phyloP scores from a whole-genome alignment of 257 asterid species.

The Hygrophila difformis region DNA sequence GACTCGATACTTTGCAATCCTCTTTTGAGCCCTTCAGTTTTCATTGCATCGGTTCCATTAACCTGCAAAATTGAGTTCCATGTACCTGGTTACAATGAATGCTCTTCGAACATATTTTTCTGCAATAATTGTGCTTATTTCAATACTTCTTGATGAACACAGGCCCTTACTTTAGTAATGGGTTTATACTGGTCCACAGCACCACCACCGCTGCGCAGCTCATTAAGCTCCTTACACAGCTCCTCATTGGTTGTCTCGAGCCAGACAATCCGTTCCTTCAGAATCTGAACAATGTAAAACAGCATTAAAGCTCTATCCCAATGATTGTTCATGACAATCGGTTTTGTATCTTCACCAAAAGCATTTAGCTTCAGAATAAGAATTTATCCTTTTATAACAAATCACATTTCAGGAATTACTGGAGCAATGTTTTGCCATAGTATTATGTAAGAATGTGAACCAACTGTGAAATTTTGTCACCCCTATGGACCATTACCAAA shows the following conservation, averaged over 20 bases:
- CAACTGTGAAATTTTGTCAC: no score
- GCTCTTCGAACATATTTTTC: background rate
- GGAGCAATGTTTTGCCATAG: background rate
- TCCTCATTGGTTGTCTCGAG: slow-evolving; percentile 91
- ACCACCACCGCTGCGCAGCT: slow-evolving; percentile 52
- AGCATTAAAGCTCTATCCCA: slow-evolving; percentile 12
- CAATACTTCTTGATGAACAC: background rate
- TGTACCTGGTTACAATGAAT: background rate
- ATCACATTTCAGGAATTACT: background rate
- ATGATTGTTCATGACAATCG: background rate
- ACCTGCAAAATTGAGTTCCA: slow-evolving; percentile 35
- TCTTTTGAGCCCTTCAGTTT: slow-evolving; percentile 81
- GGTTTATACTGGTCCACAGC: slow-evolving; percentile 46
- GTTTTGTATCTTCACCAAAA: no score
- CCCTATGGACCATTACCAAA: no score
- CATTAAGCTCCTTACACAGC: slow-evolving; percentile 70
- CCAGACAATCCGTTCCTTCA: slow-evolving; percentile 81
- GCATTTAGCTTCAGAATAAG: no score
- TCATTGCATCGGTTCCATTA: slow-evolving; percentile 36
- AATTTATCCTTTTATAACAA: no score
- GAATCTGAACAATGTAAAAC: slow-evolving; percentile 46
- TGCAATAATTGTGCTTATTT: background rate
- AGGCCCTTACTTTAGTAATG: slow-evolving; percentile 45
- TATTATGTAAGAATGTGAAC: background rate
- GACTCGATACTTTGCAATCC: slow-evolving; percentile 90